These are phyloP conservation scores for Erysiphe pulchra DNA, from an alignment of 2,329 filamentous ascomycete species.

Conservation along the genomic window DNA sequence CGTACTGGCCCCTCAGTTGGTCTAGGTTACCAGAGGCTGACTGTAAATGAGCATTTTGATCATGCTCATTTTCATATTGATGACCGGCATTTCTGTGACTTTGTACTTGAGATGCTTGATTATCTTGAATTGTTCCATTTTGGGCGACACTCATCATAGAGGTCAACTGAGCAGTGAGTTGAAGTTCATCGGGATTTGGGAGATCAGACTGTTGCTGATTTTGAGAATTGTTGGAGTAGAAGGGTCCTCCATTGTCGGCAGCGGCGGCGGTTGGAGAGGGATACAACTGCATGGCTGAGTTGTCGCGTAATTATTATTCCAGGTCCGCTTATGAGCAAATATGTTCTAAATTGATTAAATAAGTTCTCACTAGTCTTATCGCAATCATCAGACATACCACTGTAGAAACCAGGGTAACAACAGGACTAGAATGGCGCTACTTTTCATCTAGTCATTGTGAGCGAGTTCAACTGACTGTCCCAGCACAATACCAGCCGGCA, in stretches of 20 bases:
- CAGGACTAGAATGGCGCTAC: neutral
- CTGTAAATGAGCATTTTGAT: conserved; percentile 6
- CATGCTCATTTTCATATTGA: conserved; percentile 13
- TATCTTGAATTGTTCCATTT: conserved; percentile 15
- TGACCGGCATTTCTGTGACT: conserved; percentile 14
- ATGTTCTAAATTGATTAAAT: neutral
- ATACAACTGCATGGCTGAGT: conserved; percentile 5
- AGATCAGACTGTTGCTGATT: conserved; percentile 8
- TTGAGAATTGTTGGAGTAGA: conserved; percentile 10
- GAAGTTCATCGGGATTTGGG: conserved; percentile 18
- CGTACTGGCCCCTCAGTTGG: conserved; percentile 20
- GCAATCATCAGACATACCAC: neutral
- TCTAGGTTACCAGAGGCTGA: conserved; percentile 8
- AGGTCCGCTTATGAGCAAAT: conserved; percentile 6
- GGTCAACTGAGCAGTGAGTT: conserved; percentile 20
- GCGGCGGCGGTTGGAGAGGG: conserved; percentile 10
- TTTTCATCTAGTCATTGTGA: neutral
- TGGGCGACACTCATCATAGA: conserved; percentile 17
- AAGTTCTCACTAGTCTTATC: neutral
- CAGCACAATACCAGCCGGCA: neutral
- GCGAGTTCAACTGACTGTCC: no score
- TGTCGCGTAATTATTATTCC: neutral
- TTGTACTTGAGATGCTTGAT: conserved; percentile 13
- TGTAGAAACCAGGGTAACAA: neutral
- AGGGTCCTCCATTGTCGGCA: conserved; percentile 9